Conservation (phyloP, 305 asterid genomes). For the Solanum hybrid region DNA sequence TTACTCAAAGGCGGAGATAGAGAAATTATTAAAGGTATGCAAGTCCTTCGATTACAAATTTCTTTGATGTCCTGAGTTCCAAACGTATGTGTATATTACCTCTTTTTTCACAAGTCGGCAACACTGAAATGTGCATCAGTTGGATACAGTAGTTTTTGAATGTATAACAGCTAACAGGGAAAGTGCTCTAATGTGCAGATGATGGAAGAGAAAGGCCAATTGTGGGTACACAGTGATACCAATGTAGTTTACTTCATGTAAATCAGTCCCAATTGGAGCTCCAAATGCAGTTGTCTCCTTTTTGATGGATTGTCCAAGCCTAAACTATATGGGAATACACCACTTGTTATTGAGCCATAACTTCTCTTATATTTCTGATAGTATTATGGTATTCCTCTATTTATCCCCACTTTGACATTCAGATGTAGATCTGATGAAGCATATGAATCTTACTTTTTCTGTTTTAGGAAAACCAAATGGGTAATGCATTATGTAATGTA, state of each 20-base stretch:
- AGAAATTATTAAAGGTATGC: constrained; percentile 63
- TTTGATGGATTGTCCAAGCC: neutral
- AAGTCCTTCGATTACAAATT: neutral
- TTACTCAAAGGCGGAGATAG: constrained; percentile 52
- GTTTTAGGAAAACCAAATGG: neutral
- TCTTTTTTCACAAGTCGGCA: neutral
- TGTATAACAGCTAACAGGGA: neutral
- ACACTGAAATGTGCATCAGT: neutral
- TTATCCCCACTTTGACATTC: neutral
- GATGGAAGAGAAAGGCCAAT: constrained; percentile 51
- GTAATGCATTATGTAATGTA: neutral
- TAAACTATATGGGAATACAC: neutral
- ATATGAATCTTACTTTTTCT: neutral
- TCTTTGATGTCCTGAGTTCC: neutral
- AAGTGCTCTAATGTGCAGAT: constrained; percentile 36
- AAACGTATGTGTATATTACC: neutral
- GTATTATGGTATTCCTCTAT: neutral
- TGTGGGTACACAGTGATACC: constrained; percentile 47
- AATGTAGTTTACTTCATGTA: constrained; percentile 62
- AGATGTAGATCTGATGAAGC: neutral
- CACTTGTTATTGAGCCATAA: neutral
- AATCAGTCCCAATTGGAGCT: neutral
- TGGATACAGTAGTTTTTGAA: neutral
- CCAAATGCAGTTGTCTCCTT: neutral
- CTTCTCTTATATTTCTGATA: neutral